Evolutionary conservation across 2,329 filamentous ascomycete genomes (phyloP).

Genomic region (Cryoendolithus antarcticus): DNA sequence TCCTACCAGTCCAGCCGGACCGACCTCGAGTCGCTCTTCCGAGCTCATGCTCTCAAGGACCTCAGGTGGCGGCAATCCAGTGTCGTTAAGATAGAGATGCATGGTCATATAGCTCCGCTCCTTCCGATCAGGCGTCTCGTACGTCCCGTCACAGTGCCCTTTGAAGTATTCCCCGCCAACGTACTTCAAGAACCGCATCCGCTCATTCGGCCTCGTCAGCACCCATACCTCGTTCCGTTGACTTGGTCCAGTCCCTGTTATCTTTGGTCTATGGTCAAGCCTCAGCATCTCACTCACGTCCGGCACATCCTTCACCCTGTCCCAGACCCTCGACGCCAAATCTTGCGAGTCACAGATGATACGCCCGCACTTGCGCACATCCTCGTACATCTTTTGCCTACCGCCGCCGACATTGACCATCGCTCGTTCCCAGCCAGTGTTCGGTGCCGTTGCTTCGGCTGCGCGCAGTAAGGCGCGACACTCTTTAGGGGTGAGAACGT

Average conservation of each 20-base stretch:
- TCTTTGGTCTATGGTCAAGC: constrained; percentile 23
- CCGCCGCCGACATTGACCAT: constrained; percentile 56
- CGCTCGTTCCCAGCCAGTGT: constrained; percentile 51
- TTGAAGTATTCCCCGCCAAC: constrained; percentile 60
- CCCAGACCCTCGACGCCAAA: constrained; percentile 51
- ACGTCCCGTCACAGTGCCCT: constrained; percentile 57
- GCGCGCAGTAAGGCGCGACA: constrained; percentile 45
- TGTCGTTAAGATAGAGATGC: constrained; percentile 36
- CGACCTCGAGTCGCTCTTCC: constrained; percentile 16
- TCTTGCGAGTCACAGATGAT: constrained; percentile 61
- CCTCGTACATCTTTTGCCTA: constrained; percentile 42
- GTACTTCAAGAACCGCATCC: constrained; percentile 66
- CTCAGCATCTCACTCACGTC: constrained; percentile 35
- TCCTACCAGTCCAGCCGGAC: constrained; percentile 29
- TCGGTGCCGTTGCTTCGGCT: constrained; percentile 32
- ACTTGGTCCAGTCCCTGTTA: constrained; percentile 35
- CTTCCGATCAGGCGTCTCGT: constrained; percentile 42
- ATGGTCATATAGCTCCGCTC: constrained; percentile 43
- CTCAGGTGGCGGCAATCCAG: constrained; percentile 5
- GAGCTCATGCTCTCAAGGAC: constrained; percentile 9
- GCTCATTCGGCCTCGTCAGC: constrained; percentile 49
- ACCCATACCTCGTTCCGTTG: constrained; percentile 33
- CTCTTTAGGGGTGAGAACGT: constrained; percentile 50
- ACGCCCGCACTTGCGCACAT: constrained; percentile 58
- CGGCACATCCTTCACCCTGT: constrained; percentile 37